Base-by-base conservation (phyloP, 805 yeast genomes). In the Metschnikowia baotianmanensis region DNA sequence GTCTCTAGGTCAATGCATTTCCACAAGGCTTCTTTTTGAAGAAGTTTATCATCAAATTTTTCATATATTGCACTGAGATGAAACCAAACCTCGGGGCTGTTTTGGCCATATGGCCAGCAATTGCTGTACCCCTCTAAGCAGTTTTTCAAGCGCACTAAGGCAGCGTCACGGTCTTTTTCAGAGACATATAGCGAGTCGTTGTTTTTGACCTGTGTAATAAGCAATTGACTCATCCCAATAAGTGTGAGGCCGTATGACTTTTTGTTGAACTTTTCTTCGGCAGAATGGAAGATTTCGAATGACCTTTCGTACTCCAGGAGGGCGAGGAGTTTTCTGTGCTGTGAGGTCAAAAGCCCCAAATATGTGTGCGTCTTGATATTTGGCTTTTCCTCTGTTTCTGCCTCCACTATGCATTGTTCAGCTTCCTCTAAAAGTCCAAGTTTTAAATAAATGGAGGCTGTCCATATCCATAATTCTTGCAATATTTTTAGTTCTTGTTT, bases 401-500 rank as follows among this genome's bases (percentile, higher is more conserved):
- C 87, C 59, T 88, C 96, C 6, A 74, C 71, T 4, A 88, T 72
- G 34, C 95, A 83, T 43, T 76, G 80, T 51, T 80, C 80, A 1
- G 90, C 79, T 38, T 87, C 95, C 2, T 66, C 71, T 1, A 64
- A 47, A 28, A 76, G 59, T 1, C 76, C 80, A 5, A 76, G 71
- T 43, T 76, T 74, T 51, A 76, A 64, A 56, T 86, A 88, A 20
- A 87, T 63, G 26, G 74, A 72, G 0, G 88, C 73, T 0, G 86
- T 72, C 77, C 88, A 78, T 36, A 89, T 58, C 96, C 96, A 89
- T 18, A 86, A 55, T 24, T 71, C 69, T 51, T 82, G 87, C 33
- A 81, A 56, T 8, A 78, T 53, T 18, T 34, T 42, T 13, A 20
- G 31, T n/a, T 42, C 47, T 18, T 36, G 35, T 5, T 38, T 20